Evolutionary conservation across 129 eudicot species (phyloP).

Genomic region (Kitagawia praeruptora): DNA sequence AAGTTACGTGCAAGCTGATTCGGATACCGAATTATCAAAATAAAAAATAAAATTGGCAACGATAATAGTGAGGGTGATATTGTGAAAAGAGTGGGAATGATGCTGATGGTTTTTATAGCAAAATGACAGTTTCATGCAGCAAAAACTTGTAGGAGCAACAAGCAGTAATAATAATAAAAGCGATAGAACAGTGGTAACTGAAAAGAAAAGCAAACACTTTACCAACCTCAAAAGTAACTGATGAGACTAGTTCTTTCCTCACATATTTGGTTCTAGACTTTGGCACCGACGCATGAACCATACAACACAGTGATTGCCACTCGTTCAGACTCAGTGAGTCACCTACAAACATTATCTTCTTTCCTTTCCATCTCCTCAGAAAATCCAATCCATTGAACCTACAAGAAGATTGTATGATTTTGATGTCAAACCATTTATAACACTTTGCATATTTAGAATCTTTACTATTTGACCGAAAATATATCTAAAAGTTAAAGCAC

Average conservation of each 20-base stretch:
- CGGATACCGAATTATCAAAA: too few species aligned
- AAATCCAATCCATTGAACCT: slow-evolving; percentile 82
- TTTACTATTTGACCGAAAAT: background rate
- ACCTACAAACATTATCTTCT: slow-evolving; percentile 96
- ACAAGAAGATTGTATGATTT: background rate
- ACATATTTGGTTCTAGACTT: slow-evolving; percentile 33
- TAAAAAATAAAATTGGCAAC: too few species aligned
- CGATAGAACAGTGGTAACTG: background rate
- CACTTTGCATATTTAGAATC: background rate
- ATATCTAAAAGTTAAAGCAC: background rate
- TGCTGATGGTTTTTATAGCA: too few species aligned
- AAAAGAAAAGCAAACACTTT: background rate
- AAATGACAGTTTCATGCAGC: background rate
- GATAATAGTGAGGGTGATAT: too few species aligned
- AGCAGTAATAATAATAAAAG: background rate
- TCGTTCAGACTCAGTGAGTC: slow-evolving; percentile 97
- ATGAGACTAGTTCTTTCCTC: slow-evolving; percentile 38
- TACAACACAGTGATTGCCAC: slow-evolving; percentile 79
- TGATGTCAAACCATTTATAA: background rate
- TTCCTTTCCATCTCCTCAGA: slow-evolving; percentile 64
- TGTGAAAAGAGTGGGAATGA: background rate
- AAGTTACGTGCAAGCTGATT: too few species aligned
- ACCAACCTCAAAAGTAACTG: slow-evolving; percentile 66
- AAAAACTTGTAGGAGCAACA: background rate
- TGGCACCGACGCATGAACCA: slow-evolving; percentile 81